These are phyloP conservation scores for Amanita rimosa DNA, from an alignment of 768 basidiomycete genomes.

Conservation along the genomic window DNA sequence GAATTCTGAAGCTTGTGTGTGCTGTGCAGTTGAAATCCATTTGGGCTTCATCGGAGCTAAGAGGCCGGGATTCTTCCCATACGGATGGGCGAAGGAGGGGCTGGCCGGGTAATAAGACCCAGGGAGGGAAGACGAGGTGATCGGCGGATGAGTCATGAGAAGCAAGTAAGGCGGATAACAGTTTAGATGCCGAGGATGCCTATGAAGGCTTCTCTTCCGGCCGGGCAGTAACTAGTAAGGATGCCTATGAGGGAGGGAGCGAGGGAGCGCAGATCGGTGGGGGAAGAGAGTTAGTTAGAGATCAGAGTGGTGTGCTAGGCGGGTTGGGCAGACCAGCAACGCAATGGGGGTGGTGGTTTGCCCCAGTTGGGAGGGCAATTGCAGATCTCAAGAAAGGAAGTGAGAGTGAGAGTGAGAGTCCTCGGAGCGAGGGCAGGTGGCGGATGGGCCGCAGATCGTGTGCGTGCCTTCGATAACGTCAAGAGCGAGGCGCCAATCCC, in stretches of 20 bases:
- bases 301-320: no score
- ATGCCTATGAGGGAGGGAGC: no score
- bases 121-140: constrained; percentile 12
- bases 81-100: no score
- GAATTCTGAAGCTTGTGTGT: constrained; percentile 6
- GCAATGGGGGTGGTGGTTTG: no score
- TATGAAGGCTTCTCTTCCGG: no score
- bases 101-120: no score
- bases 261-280: no score
- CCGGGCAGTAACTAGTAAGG: no score
- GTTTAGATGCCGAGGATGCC: constrained; percentile 5
- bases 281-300: no score
- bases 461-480: constrained; percentile 11
- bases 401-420: neutral
- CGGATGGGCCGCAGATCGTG: constrained; percentile 16
- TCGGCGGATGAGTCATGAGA: constrained; percentile 13
- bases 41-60: constrained; percentile 11
- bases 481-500: constrained; percentile 21
- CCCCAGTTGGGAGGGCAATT: neutral
- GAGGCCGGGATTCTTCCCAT: constrained; percentile 7
- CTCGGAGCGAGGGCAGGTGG: no score
- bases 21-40: constrained; percentile 6
- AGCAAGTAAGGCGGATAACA: constrained; percentile 1
- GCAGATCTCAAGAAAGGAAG: neutral
- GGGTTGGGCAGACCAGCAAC: no score